These are phyloP conservation scores for Didymella pomorum DNA, from an alignment of 2,329 filamentous ascomycete genomes.

Conservation along the genomic window DNA sequence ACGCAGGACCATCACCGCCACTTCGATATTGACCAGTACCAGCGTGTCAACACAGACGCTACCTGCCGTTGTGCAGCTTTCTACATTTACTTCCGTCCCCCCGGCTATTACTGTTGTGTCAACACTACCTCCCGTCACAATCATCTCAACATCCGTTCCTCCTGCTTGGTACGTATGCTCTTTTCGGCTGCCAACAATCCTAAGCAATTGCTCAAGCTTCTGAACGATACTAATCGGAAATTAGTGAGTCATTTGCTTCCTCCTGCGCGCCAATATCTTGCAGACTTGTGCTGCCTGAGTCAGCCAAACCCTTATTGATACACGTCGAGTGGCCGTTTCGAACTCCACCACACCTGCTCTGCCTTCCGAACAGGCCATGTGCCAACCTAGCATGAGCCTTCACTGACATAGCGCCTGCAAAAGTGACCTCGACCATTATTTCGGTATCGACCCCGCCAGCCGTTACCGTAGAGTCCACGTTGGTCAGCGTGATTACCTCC, in stretches of 20 bases:
- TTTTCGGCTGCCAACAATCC: background rate
- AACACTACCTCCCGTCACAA: background rate
- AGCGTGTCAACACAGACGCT: conserved; percentile 3
- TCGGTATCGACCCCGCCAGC: background rate
- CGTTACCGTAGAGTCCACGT: background rate
- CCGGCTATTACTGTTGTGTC: background rate
- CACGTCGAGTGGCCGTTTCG: background rate
- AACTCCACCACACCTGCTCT: too few species aligned
- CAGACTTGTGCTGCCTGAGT: too few species aligned
- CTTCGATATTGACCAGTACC: conserved; percentile 1
- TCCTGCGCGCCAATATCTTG: background rate
- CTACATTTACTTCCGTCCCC: background rate
- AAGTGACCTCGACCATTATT: conserved; percentile 5
- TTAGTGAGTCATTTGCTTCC: background rate
- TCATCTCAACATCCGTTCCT: conserved; percentile 3
- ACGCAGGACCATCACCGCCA: background rate
- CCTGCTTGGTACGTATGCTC: conserved; percentile 7
- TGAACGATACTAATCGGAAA: background rate
- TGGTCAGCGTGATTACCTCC: background rate
- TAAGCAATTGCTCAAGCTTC: background rate
- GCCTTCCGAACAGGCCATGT: background rate
- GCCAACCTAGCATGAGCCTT: too few species aligned
- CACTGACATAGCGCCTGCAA: background rate
- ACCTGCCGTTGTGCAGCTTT: background rate
- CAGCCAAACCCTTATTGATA: background rate